Evolutionary conservation across 306 rosid species (phyloP), one percentile per base, ranked within the genome.

Genomic region (Vigna unguiculata): DNA sequence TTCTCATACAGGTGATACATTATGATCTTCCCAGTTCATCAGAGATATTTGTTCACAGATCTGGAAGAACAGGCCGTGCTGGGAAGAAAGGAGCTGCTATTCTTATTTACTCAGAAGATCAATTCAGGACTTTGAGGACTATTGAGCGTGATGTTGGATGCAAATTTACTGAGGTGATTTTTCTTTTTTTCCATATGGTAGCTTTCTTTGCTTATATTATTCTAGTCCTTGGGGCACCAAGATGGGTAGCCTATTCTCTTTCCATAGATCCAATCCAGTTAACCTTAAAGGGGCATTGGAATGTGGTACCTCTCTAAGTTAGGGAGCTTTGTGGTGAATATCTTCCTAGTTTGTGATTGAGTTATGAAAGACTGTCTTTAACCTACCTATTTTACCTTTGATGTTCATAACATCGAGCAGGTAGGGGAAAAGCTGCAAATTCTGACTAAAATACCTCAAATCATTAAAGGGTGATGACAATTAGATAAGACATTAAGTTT

Each of bases 31-130:
- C 99, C 84, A 96, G 87, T 83, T 72, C 72, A 79, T 87, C 99
- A 19, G 99, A 93, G 88, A 92, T 93, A 87, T 96, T 96, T 90
- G 98, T 96, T 77, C 99, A 96, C 72, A 93, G 99, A 79, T 92
- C 99, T 2, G 99, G 99, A 60, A 83, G 99, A 68, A 96, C 99
- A 46, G 99, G 99, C 43, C 96, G 99, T 82, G 98, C 99, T 75
- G 98, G 99, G 70, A 96, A 88, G 91, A 96, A 88, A 83, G 99
- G 99, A 75, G 58, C 80, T 76, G 99, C 96, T 48, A 87, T 96
- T 85, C 89, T 91, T 67, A 77, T 96, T 22, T 80, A 92, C 83
- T 52, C 93, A 3, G 86, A 78, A 7, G 91, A 81, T 47, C 94
- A 96, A 82, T 14, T 82, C 46, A 89, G 90, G 87, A 81, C 87